These are phyloP conservation scores for Kalanchoe fedtschenkoi DNA, from an alignment of 164 flowering plant species.

Conservation along the genomic window DNA sequence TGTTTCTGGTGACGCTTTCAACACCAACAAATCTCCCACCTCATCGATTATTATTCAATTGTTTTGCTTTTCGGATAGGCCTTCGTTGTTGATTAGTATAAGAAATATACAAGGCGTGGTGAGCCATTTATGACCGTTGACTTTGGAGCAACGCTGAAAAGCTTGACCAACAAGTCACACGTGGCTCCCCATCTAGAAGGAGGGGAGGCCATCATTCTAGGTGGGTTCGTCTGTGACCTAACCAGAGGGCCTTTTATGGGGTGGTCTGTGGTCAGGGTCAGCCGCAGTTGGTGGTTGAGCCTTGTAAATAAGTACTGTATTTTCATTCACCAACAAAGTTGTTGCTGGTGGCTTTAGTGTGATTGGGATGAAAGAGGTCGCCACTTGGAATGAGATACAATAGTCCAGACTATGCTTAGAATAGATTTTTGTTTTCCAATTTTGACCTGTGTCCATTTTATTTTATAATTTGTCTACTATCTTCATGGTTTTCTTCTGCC, in stretches of 20 bases:
- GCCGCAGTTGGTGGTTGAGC: not conserved
- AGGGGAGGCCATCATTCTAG: not conserved
- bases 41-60: not conserved
- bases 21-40: not conserved
- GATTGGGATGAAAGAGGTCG: too few species aligned
- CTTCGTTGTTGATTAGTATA: not conserved
- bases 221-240: not conserved
- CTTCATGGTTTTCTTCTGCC: too few species aligned
- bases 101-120: too few species aligned
- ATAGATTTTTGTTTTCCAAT: too few species aligned
- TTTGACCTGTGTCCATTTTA: too few species aligned
- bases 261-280: not conserved
- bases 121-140: slow-evolving; percentile 3
- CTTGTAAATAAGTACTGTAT: not conserved
- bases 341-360: not conserved
- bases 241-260: not conserved
- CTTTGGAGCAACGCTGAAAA: not conserved
- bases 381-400: too few species aligned
- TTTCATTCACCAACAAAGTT: not conserved
- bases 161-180: slow-evolving; percentile 3
- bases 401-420: too few species aligned
- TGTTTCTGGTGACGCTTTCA: not conserved
- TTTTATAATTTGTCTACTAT: too few species aligned
- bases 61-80: not conserved
- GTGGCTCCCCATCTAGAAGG: not conserved